phyloP scores from a whole-genome alignment of 257 asterid species.

The Plantago ovata region DNA sequence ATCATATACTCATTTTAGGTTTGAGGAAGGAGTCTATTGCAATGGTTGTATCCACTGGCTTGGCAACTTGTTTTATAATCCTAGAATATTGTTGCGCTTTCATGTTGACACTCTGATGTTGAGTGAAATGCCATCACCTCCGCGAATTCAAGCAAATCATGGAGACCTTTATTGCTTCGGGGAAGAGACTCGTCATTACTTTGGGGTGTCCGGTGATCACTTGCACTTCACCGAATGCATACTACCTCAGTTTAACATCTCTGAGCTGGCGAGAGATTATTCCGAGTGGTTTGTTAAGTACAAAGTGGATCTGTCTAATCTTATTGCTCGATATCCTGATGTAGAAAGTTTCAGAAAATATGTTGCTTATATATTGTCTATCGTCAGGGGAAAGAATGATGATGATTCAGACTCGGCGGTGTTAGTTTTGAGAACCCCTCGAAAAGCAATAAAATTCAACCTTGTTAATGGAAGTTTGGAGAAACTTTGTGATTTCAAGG shows the following conservation, averaged over 20 bases:
- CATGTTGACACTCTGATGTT: background rate
- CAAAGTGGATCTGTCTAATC: conserved; percentile 11
- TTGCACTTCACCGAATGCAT: conserved; percentile 15
- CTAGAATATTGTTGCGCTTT: background rate
- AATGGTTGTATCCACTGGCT: conserved; percentile 18
- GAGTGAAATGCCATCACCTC: conserved; percentile 4
- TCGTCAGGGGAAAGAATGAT: background rate
- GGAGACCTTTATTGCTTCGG: too few relatives aligned
- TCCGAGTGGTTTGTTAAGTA: conserved; percentile 30
- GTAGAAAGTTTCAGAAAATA: background rate
- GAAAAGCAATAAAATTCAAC: conserved; percentile 5
- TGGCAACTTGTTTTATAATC: background rate
- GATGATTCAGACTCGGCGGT: background rate
- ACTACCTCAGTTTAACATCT: conserved; percentile 8
- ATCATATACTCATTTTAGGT: background rate
- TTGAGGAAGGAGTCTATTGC: conserved; percentile 8
- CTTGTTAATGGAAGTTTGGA: conserved; percentile 7
- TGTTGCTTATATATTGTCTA: background rate
- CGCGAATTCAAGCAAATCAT: background rate
- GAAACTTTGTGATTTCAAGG: conserved; percentile 1
- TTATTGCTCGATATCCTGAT: conserved; percentile 10
- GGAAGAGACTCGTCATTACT: conserved; percentile 9
- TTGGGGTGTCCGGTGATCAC: conserved; percentile 28
- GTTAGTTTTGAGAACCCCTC: conserved; percentile 8
- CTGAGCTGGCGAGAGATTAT: conserved; percentile 24